Percentiles rank a stretch among this genome's conserved stretches.
Conservation (phyloP, 352 stramenopile species). For the Blastocystis sp. region DNA sequence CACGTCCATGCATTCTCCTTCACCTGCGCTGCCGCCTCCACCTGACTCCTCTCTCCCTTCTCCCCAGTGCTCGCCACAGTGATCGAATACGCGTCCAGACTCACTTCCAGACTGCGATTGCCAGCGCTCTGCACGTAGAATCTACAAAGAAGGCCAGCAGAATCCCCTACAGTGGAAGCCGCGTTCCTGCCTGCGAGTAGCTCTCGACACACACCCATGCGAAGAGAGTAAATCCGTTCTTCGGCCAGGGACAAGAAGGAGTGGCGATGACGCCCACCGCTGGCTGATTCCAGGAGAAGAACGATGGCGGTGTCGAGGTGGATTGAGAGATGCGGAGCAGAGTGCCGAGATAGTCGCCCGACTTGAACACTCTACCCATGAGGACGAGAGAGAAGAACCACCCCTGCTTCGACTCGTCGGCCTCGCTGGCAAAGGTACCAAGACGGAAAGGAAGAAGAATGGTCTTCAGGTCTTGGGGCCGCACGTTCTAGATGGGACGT, state of each 20-base stretch:
- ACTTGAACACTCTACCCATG: slow-evolving; percentile 32
- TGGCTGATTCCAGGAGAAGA: slow-evolving; percentile 58
- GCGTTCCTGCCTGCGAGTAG: not conserved
- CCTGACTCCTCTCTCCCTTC: not conserved
- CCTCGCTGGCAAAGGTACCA: slow-evolving; percentile 45
- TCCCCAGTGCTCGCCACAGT: not conserved
- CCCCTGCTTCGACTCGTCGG: slow-evolving; percentile 19
- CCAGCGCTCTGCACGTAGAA: not conserved
- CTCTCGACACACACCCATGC: slow-evolving; percentile 35
- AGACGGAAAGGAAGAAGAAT: slow-evolving; percentile 56
- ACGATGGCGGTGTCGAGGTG: not conserved
- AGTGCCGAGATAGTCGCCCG: slow-evolving; percentile 51
- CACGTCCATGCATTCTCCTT: slow-evolving; percentile 24
- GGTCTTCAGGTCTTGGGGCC: slow-evolving; percentile 43
- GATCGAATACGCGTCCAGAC: not conserved
- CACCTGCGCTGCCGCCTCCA: not conserved
- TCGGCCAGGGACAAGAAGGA: not conserved
- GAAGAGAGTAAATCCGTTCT: slow-evolving; percentile 50
- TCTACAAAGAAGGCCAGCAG: not conserved
- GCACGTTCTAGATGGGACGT: slow-evolving; percentile 6
- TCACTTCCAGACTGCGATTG: not conserved
- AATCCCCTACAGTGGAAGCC: not conserved
- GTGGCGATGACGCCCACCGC: not conserved
- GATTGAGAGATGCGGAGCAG: slow-evolving; percentile 48
- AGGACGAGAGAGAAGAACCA: not conserved